Base-by-base conservation (phyloP, 106 monocot species). In the Acorus calamus region DNA sequence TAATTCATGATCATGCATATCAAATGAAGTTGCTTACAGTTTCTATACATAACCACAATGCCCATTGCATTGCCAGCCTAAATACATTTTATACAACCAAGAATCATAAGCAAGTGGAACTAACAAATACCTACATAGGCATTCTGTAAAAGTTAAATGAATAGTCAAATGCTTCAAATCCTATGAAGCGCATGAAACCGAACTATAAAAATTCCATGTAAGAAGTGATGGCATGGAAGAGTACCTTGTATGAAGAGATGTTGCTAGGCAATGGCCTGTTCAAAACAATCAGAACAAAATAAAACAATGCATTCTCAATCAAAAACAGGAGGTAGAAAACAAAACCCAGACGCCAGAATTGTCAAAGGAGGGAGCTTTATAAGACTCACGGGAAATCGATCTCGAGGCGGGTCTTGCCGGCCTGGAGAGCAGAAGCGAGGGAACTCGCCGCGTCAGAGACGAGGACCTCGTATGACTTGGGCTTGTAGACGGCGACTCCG, bases 201-300 rank as follows among this genome's bases (percentile, higher is more conserved):
- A 28, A 54, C 4, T 54, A 53, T 44, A 66, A n/a, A 54, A 59
- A 6, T 53, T 59, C 7, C 59, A 51, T 59, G 6, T 43, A 14
- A 56, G 41, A 68, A 9, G n/a, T 44, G 7, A 50, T 2, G 8
- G 4, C 6, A 50, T 14, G 2, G 10, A 46, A 3, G 11, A 46
- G 52, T 84, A 94, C 94, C 94, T 94, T 94, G 66, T 94, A 94
- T 60, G 81, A 75, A 56, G 94, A 94, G 76, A 94, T 76, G 60
- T 66, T 84, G 79, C 94, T 94, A 11, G 94, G 94, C 71, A 94
- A 76, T 42, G 94, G 94, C 64, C 94, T 92, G 42, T 67, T 56
- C 4, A 44, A 9, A 4, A 53, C n/a, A n/a, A n/a, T n/a, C n/a
- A n/a, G n/a, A n/a, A n/a, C n/a, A 53, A 7, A 10, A n/a, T 0